Conservation (phyloP, 805 yeast species). For the Starmerella bombicola region DNA sequence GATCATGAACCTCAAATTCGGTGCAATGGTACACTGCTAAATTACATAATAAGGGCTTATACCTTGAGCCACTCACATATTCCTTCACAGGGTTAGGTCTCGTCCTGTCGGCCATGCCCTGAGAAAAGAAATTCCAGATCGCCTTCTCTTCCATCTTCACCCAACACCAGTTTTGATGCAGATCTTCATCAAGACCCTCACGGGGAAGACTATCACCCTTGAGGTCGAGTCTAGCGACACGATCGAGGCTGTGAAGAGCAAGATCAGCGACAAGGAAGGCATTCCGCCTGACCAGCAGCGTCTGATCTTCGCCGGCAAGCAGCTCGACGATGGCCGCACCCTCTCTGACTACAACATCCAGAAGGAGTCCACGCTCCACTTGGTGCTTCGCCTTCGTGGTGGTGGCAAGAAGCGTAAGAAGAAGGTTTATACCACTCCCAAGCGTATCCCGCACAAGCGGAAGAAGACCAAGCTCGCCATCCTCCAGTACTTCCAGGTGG, state of each 20-base stretch:
- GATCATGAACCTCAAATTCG: too few species aligned
- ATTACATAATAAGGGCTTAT: too few species aligned
- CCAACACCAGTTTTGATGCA: constrained; percentile 28
- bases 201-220: constrained; percentile 96
- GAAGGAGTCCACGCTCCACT: constrained; percentile 91
- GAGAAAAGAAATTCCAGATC: too few species aligned
- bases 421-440: constrained; percentile 99
- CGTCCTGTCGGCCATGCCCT: too few species aligned
- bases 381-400: constrained; percentile 96
- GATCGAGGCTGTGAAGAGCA: constrained; percentile 90
- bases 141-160: too few species aligned
- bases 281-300: constrained; percentile 97
- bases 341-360: constrained; percentile 95
- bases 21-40: too few species aligned
- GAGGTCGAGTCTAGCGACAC: constrained; percentile 98
- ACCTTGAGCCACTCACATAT: too few species aligned
- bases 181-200: constrained; percentile 98
- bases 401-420: constrained; percentile 99
- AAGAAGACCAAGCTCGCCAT: constrained; percentile 99
- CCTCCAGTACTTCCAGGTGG: constrained; percentile 98
- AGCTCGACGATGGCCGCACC: constrained; percentile 87
- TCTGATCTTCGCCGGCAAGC: constrained; percentile 95
- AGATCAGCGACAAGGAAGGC: constrained; percentile 95
- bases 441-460: constrained; percentile 99
- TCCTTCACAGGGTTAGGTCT: too few species aligned